These are phyloP conservation scores for Tetragonia tetragonoides DNA, from an alignment of 148 eudicot species.

Conservation along the genomic window DNA sequence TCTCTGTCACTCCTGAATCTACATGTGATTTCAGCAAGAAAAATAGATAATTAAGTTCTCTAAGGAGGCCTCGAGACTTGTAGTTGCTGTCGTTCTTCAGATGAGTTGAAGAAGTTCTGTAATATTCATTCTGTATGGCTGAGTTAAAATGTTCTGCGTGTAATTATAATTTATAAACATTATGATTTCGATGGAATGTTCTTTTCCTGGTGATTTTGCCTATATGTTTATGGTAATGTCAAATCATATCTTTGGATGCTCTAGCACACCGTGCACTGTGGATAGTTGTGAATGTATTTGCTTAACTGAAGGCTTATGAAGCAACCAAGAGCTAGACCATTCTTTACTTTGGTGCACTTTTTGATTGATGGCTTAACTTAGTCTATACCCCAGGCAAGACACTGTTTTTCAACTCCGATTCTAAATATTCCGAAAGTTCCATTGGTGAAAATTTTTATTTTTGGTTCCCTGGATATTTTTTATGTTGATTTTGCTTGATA, in stretches of 20 bases:
- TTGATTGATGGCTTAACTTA: not conserved
- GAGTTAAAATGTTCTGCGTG: not conserved
- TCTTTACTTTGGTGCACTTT: not conserved
- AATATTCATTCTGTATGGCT: not conserved
- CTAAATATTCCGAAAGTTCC: not conserved
- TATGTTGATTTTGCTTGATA: not conserved
- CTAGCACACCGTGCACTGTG: not conserved
- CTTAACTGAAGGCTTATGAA: not conserved
- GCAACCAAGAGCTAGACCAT: not conserved
- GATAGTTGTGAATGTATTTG: not conserved
- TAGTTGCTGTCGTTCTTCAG: not conserved
- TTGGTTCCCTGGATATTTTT: not conserved
- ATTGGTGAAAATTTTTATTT: not conserved
- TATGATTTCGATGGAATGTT: not conserved
- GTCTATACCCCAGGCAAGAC: not conserved
- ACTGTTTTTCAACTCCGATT: not conserved
- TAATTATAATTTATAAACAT: not conserved
- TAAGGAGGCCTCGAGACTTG: not conserved
- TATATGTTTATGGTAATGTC: not conserved
- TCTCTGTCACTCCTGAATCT: too few relatives aligned
- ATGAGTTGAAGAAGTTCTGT: not conserved
- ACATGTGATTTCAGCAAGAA: too few relatives aligned
- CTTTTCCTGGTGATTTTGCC: not conserved
- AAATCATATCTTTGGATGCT: not conserved
- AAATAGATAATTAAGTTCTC: not conserved